Base-by-base conservation (phyloP, 352 stramenopile genomes). In the Globisporangium solare region DNA sequence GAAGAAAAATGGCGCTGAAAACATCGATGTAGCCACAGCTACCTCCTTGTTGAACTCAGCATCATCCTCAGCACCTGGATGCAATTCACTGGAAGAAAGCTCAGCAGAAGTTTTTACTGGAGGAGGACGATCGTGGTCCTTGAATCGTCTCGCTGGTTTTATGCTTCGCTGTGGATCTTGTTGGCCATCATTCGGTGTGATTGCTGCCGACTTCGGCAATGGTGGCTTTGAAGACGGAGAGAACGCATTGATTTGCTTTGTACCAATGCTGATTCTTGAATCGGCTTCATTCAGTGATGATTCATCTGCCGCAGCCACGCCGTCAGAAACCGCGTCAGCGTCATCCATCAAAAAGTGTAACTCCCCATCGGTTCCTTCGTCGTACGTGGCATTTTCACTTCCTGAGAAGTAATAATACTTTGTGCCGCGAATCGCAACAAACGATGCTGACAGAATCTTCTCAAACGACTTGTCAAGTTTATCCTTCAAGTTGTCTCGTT, bases 351-450 rank as follows among this genome's bases (percentile, higher is more conserved):
- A 53, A 39, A 89, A 65, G 46, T 81, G 74, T 18, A 88, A 57
- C 27, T 92, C 80, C 22, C 48, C 73, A n/a, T 76, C 71, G 45
- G 74, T 67, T 0, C 72, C 31, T 12, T 93, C 81, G 17, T 93
- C 79, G 35, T 86, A 71, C 4, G 68, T 56, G 22, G 70, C 62
- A 41, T 74, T 73, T 47, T 89, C 80, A 52, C 63, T 89, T 8
- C 83, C 83, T 2, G 74, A 79, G 48, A 91, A 95, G 48, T 90
- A 90, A 48, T 88, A 95, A 43, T 92, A 95, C 55, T 92, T 88
- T 3, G 82, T 92, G 8, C 78, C 79, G 42, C 69, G 61, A 32
- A 95, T 91, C 20, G 71, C 63, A 7, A 78, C 60, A 45, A 95
- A 91, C 22, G 76, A 50, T 12, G 54, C 71, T 47, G 73, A 67